Base-by-base conservation (phyloP, 306 rosid genomes). In the Albizia julibrissin region DNA sequence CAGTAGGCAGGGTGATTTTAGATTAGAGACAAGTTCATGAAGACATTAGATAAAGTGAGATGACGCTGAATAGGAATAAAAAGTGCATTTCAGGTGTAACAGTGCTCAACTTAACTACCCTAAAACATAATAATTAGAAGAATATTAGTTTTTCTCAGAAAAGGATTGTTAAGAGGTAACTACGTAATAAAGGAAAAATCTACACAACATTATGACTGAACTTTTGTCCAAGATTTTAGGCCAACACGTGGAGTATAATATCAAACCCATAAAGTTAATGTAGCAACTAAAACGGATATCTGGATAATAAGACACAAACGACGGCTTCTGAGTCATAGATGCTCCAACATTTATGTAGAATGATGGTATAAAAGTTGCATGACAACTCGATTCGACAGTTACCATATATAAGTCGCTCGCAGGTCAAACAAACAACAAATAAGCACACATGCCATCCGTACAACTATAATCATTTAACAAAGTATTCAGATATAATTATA, bases 31-130 rank as follows among this genome's bases (percentile, higher is more conserved):
- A 80, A 7, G 40, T 58, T 75, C 37, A 64, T 22, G 69, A 29
- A 62, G 66, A 46, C 62, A 69, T 54, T 61, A 61, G 72, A 61
- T 13, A 61, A 76, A 47, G 79, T 39, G 71, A 27, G 27, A 52
- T 62, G 79, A 65, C 11, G 44, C 47, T 34, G 58, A 72, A 6
- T n/a, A 44, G 70, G 27, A 42, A n/a, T 8, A 42, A 56, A 33
- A 22, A n/a, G 42, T 13, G 50, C 50, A 81, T 21, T 3, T 34
- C 69, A 29, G 27, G 75, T 50, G 65, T 75, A 29, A 31, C 47
- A 69, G 79, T 21, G 27, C 29, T 49, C 79, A 61, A 50, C 64
- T 61, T 76, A 44, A 44, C 80, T 50, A 47, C 58, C 59, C 61
- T 40, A 42, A 76, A 24, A 71, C 79, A 43, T 72, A 31, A 74